Evolutionary conservation across 2,329 filamentous ascomycete genomes (phyloP).

Genomic region (Elsinoe ampelina): DNA sequence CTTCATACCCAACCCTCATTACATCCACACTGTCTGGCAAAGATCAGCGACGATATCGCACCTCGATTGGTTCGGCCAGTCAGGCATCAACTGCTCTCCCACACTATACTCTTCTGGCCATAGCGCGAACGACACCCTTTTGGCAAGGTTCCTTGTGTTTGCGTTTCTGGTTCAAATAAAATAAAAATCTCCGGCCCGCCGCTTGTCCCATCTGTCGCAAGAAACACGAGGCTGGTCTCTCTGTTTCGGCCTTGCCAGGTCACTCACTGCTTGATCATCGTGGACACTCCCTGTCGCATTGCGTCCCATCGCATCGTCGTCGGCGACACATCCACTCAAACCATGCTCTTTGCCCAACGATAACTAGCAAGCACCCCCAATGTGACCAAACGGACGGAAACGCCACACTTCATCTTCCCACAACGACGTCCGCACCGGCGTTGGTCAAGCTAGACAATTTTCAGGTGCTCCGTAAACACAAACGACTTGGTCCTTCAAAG

Average conservation of each 20-base stretch:
- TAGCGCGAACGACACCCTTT: constrained; percentile 8
- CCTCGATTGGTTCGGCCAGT: not conserved
- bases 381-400: not conserved
- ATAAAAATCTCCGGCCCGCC: constrained; percentile 9
- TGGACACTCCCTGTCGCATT: not conserved
- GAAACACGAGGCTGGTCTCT: constrained; percentile 3
- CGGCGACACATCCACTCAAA: not conserved
- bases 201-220: not conserved
- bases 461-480: constrained; percentile 8
- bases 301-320: not conserved
- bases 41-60: not conserved
- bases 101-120: not conserved
- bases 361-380: not conserved
- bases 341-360: not conserved
- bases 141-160: not conserved
- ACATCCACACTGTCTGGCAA: not conserved
- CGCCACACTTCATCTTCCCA: constrained; percentile 6
- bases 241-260: not conserved
- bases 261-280: not conserved
- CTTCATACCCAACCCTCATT: not conserved
- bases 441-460: constrained; percentile 13
- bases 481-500: not conserved
- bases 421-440: constrained; percentile 10
- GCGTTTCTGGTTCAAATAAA: constrained; percentile 4
- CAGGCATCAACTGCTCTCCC: constrained; percentile 8